Conservation (phyloP, 139 green algal genomes). For the Chlamydomonas incerta region DNA sequence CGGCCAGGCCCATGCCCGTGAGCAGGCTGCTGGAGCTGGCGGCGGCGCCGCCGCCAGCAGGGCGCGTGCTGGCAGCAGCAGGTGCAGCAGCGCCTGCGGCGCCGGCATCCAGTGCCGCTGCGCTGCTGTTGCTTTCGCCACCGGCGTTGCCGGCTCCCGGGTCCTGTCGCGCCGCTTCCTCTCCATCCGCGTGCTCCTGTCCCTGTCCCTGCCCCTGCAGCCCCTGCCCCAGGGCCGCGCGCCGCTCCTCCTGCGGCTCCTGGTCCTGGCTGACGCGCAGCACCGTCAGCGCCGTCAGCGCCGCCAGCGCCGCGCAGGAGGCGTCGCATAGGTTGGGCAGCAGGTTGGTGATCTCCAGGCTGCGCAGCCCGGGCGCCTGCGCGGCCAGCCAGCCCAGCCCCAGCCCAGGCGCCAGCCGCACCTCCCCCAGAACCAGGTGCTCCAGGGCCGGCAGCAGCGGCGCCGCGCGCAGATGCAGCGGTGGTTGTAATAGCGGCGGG, state of each 20-base stretch:
- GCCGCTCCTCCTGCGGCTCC: not conserved
- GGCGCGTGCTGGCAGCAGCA: not conserved
- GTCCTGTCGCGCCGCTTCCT: too few species aligned
- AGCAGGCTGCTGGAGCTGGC: not conserved
- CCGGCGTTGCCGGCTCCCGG: too few species aligned
- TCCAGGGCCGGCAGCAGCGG: not conserved
- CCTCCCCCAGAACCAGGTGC: constrained; percentile 21
- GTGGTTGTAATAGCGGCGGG: too few species aligned
- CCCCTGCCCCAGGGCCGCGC: not conserved
- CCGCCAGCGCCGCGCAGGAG: not conserved
- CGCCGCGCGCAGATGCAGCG: too few species aligned
- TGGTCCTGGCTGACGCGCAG: constrained; percentile 31
- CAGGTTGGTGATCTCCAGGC: constrained; percentile 25
- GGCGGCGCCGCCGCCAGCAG: not conserved
- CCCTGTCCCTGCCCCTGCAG: not conserved
- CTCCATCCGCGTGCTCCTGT: not conserved
- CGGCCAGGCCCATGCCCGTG: not conserved
- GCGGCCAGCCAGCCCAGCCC: not conserved
- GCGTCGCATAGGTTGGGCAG: constrained; percentile 2
- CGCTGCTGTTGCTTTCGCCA: too few species aligned
- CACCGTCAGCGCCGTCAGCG: constrained; percentile 23
- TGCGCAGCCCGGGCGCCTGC: not conserved
- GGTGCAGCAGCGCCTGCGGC: too few species aligned
- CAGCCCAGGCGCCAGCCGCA: not conserved
- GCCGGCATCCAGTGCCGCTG: too few species aligned